Percentiles rank a stretch among this genome's conserved stretches.
phyloP scores from a whole-genome alignment of 306 rosid genomes.

The Cajanus cajan region DNA sequence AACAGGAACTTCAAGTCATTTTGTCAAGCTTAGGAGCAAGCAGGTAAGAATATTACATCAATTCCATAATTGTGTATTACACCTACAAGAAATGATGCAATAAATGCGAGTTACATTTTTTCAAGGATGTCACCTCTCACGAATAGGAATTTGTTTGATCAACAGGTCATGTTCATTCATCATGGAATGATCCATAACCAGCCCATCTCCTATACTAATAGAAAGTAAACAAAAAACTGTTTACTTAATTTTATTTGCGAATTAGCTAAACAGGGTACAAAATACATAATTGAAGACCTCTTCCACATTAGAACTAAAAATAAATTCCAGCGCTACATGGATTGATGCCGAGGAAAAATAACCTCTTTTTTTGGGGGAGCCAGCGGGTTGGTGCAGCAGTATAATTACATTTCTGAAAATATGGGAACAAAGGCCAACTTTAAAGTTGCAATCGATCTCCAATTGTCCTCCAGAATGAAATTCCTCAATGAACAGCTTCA shows the following conservation, averaged over 20 bases:
- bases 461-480: conserved; percentile 8
- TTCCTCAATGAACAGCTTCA: conserved; percentile 8
- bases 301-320: not conserved
- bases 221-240: conserved; percentile 8
- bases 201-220: not conserved
- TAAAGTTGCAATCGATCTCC: conserved; percentile 27
- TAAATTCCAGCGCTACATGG: not conserved
- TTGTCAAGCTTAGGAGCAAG: not conserved
- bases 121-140: not conserved
- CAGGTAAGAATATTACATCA: not conserved
- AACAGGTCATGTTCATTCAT: not conserved
- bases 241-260: conserved; percentile 24
- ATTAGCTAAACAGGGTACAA: not conserved
- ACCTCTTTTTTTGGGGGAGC: conserved; percentile 2
- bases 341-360: conserved; percentile 9
- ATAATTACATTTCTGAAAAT: conserved; percentile 20
- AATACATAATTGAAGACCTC: conserved; percentile 22
- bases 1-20: not conserved
- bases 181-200: not conserved
- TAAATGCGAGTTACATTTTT: not conserved
- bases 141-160: not conserved
- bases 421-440: conserved; percentile 23
- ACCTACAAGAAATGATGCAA: not conserved
- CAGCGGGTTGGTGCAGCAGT: not conserved
- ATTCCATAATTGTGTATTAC: not conserved